These are phyloP conservation scores for Zangia roseola DNA, from an alignment of 768 basidiomycete species.

Conservation along the genomic window DNA sequence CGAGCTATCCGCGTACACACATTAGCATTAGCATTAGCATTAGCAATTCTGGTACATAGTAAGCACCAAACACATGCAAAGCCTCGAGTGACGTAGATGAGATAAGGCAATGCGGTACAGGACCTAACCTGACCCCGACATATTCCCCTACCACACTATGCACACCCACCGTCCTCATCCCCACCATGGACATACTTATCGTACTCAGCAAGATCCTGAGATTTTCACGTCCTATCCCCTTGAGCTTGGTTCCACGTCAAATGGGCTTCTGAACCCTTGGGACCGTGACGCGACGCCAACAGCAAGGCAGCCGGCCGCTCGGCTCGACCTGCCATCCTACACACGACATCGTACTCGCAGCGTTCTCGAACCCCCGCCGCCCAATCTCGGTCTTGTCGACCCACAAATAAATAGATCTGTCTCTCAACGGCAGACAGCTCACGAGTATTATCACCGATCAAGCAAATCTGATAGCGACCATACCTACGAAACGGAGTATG, in stretches of 20 bases:
- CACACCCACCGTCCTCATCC: conserved; percentile 35
- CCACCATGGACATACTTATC: conserved; percentile 29
- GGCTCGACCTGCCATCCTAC: conserved; percentile 21
- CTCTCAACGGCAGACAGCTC: conserved; percentile 35
- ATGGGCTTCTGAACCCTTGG: conserved; percentile 34
- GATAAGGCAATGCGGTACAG: conserved; percentile 14
- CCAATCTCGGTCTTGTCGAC: conserved; percentile 47
- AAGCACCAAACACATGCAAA: conserved; percentile 18
- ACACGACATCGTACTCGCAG: conserved; percentile 40
- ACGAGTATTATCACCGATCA: conserved; percentile 36
- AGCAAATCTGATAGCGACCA: conserved; percentile 40
- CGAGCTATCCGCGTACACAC: conserved; percentile 48
- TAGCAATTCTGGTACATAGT: background rate
- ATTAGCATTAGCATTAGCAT: conserved; percentile 7
- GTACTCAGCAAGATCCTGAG: conserved; percentile 30
- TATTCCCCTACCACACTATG: conserved; percentile 23
- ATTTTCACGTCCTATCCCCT: conserved; percentile 32
- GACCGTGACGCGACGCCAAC: conserved; percentile 31
- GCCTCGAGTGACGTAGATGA: conserved; percentile 16
- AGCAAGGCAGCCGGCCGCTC: conserved; percentile 21
- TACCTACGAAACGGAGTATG: conserved; percentile 11
- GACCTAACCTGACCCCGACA: background rate
- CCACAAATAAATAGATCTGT: conserved; percentile 49
- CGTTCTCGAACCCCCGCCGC: conserved; percentile 28
- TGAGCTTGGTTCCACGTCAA: conserved; percentile 26